Evolutionary conservation across 202 grass and related monocot species (phyloP), one percentile per base, ranked within the genome.

Genomic region (Bolboschoenoplectus hybrid): DNA sequence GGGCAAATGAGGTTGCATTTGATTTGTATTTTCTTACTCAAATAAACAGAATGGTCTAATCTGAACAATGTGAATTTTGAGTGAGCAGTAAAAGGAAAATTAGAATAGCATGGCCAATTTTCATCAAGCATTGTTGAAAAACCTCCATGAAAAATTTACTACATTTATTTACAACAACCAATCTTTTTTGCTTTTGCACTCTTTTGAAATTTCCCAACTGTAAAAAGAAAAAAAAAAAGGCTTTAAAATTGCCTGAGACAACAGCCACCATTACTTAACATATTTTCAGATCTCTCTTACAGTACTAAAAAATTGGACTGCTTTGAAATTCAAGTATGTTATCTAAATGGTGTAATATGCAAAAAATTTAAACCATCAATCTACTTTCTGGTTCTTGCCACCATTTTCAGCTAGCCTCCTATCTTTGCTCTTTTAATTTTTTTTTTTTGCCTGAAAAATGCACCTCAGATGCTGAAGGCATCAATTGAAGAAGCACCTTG

Each of bases 241-340:
- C 11, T 57, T 39, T 5, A 13, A 58, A 16, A 79, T 79, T 79
- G 13, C 35, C 52, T 11, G 34, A 79, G 53, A 40, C 52, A 60
- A 79, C 70, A 50, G 17, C 75, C 16, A 58, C 35, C n/a, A 51
- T 74, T 32, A 32, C 19, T 34, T 79, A 58, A 19, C 16, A 41
- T 13, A 75, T 50, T 58, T 79, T 78, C 52, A 58, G 49, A 57
- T 39, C 13, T 79, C 51, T 78, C 36, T 58, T 40, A 60, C 52
- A 19, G 13, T n/a, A 79, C 50, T 19, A 8, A 4, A 9, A 51
- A 57, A 71, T 17, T 35, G 36, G 53, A 56, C 35, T 56, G 74
- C 39, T 79, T 79, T 41, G 35, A 57, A 58, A 58, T 79, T 58
- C 52, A 38, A 57, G 6, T 39, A 79, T 79, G 34, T 13, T 50